Conservation (phyloP, 192 early-diverging fungal genomes). For the Podila verticillata region DNA sequence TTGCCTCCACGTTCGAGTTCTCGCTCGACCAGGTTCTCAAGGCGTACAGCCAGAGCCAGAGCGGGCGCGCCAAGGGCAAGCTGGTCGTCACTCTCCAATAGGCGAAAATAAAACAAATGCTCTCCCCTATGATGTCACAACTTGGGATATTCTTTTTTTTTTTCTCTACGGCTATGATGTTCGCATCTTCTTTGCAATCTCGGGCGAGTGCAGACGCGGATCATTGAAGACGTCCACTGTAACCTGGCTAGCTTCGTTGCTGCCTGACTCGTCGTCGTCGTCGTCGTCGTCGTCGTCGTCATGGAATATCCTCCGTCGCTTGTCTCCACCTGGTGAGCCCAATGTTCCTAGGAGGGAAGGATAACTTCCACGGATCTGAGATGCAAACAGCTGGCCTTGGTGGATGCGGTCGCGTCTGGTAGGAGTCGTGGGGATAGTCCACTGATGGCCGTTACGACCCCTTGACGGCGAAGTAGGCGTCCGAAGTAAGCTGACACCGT, state of each 20-base stretch:
- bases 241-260: background rate
- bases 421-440: slow-evolving; percentile 12
- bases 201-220: background rate
- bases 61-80: slow-evolving; percentile 30
- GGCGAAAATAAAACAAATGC: too few relatives aligned
- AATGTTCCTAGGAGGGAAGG: background rate
- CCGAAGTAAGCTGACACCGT: background rate
- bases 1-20: slow-evolving; percentile 27
- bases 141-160: too few relatives aligned
- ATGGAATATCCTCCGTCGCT: slow-evolving; percentile 7
- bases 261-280: background rate
- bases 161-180: background rate
- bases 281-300: slow-evolving; percentile 3
- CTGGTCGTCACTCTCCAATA: slow-evolving; percentile 26
- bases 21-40: slow-evolving; percentile 15
- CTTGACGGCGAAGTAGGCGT: background rate
- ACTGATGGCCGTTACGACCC: background rate
- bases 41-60: slow-evolving; percentile 29
- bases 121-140: too few relatives aligned
- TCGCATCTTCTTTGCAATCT: background rate
- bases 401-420: slow-evolving; percentile 10
- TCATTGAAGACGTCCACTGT: background rate
- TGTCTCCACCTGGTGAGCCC: slow-evolving; percentile 12
- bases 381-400: slow-evolving; percentile 14
- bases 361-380: slow-evolving; percentile 18